These are phyloP conservation scores for Moniliophthora roreri DNA, from an alignment of 1,284 basidiomycete genomes.

Conservation along the genomic window DNA sequence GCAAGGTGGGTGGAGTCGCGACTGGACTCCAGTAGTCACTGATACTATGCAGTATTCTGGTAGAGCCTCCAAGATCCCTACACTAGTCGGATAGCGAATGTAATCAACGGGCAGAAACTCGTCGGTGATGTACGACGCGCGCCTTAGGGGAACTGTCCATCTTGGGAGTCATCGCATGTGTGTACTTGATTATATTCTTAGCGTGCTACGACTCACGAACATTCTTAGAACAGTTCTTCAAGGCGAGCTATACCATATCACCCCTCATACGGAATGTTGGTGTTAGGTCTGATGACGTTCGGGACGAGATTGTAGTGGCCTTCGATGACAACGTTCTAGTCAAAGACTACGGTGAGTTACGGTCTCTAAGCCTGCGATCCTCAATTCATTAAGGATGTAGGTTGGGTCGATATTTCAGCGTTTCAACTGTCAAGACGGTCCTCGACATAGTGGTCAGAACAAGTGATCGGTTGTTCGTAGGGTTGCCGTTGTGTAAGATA, in stretches of 20 bases:
- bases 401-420: too few relatives aligned
- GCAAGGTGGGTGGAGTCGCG: neutral
- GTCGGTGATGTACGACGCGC: neutral
- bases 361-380: too few relatives aligned
- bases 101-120: neutral
- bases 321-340: conserved; percentile 14
- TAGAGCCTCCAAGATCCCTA: neutral
- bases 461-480: conserved; percentile 24
- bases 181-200: too few relatives aligned
- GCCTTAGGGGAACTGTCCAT: neutral
- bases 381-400: too few relatives aligned
- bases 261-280: conserved; percentile 24
- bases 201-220: too few relatives aligned
- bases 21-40: too few relatives aligned
- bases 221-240: conserved; percentile 15
- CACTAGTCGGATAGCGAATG: neutral
- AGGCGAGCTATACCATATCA: conserved; percentile 21
- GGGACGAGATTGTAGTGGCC: conserved; percentile 24
- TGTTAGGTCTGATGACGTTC: conserved; percentile 22
- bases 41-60: neutral
- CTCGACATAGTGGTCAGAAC: conserved; percentile 21
- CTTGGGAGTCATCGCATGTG: too few relatives aligned
- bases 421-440: conserved; percentile 14
- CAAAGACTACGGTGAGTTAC: conserved; percentile 1
- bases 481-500: conserved; percentile 22